Conservation (phyloP, 441 rosid genomes). For the Dalechampia spathulata region DNA sequence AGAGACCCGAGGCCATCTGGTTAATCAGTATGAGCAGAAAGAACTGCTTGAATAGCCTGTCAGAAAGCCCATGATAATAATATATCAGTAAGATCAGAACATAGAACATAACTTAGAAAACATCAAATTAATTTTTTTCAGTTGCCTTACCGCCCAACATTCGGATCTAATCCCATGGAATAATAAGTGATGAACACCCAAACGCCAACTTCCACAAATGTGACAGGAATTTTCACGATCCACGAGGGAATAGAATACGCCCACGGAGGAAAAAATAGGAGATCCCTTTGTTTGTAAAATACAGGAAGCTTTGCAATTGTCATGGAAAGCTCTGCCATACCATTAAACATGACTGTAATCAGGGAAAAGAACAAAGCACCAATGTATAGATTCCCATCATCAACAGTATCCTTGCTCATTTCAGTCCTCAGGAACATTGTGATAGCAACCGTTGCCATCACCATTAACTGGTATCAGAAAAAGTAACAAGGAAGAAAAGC, state of each 20-base stretch:
- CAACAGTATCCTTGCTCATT: conserved; percentile 41
- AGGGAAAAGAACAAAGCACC: conserved; percentile 59
- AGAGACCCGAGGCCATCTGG: conserved; percentile 70
- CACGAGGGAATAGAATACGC: conserved; percentile 64
- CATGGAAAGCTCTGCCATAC: conserved; percentile 67
- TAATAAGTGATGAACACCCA: conserved; percentile 68
- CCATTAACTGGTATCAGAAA: conserved; percentile 28
- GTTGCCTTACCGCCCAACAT: conserved; percentile 43
- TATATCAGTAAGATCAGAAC: not conserved
- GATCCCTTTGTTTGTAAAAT: conserved; percentile 80
- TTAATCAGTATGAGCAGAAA: conserved; percentile 40
- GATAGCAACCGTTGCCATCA: conserved; percentile 35
- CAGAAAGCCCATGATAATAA: not conserved
- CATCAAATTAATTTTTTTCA: not conserved
- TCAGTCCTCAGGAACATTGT: conserved; percentile 65
- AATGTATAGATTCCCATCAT: conserved; percentile 47
- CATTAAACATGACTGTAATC: conserved; percentile 57
- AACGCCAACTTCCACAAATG: conserved; percentile 51
- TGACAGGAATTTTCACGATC: conserved; percentile 71
- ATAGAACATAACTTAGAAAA: not conserved
- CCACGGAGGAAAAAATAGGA: conserved; percentile 74
- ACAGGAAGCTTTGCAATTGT: conserved; percentile 74
- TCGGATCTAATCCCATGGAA: conserved; percentile 71
- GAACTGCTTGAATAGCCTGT: conserved; percentile 61
- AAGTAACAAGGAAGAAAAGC: conserved; percentile 3